Base-by-base conservation (phyloP, 1,139 yeast species). In the Pneumocystis carinii region DNA sequence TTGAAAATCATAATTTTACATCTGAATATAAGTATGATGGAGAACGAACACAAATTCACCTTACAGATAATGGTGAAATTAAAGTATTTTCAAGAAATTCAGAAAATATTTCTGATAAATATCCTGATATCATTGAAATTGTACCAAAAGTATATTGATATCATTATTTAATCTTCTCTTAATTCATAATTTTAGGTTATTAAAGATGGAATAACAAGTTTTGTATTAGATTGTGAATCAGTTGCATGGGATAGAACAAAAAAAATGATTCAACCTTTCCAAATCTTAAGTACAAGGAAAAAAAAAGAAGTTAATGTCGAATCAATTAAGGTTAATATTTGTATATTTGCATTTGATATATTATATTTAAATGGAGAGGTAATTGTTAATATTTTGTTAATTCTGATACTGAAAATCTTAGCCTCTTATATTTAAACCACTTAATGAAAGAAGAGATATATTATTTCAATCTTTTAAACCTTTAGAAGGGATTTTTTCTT, bases 21-120 rank as follows among this genome's bases (percentile, higher is more conserved):
- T 90, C 97, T 72, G 98, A 92, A 72, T 92, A 90, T 76, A 92
- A 92, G 72, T 92, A 92, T 71, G 98, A 92, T 73, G 99, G 99
- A 60, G 98, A 94, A 74, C 81, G 99, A 69, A 97, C 97, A 0
- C 99, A 92, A 72, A 86, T 92, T 8, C 99, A 92, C 73, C 75
- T 86, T 48, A 73, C 87, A 24, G 75, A 78, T 0, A 82, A 82
- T 69, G 96, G 96, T 0, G 69, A 70, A 59, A 84, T 90, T 68
- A 79, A 82, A 63, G 86, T 92, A 10, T 92, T 89, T 72, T 90
- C 97, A 1, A 82, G 99, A 75, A 92, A 92, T 73, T 88, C 95
- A 62, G 99, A 92, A 76, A 94, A 94, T 73, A 92, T 92, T 98
- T 86, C 96, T 0, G 89, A 87, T 72, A 78, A 96, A 70, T 92